These are phyloP conservation scores for Castanea crenata DNA, from an alignment of 306 rosid species.

Conservation along the genomic window DNA sequence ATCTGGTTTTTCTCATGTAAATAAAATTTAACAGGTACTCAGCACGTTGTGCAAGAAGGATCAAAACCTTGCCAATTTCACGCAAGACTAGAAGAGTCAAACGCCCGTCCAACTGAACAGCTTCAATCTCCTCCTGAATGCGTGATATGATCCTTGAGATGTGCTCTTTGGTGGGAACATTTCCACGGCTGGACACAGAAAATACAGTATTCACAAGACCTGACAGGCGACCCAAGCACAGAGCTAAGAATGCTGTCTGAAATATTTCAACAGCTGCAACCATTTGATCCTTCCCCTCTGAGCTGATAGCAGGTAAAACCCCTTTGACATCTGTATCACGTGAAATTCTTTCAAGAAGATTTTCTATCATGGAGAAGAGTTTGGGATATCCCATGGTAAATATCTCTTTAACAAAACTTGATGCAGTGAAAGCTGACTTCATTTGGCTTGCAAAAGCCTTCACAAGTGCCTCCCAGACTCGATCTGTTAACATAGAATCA, in stretches of 20 bases:
- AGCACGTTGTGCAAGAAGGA: conserved; percentile 75
- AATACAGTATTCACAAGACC: conserved; percentile 89
- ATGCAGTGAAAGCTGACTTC: conserved; percentile 97
- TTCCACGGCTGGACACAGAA: conserved; percentile 93
- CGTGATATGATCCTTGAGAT: conserved; percentile 77
- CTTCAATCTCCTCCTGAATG: conserved; percentile 92
- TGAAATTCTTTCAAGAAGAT: conserved; percentile 89
- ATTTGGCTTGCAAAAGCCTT: conserved; percentile 93
- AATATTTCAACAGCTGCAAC: conserved; percentile 84
- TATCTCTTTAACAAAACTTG: conserved; percentile 94
- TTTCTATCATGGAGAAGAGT: conserved; percentile 87
- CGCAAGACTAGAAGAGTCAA: conserved; percentile 94
- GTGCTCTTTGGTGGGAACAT: conserved; percentile 91
- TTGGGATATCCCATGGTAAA: conserved; percentile 93
- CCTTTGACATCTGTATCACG: conserved; percentile 94
- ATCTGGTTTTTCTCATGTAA: not conserved
- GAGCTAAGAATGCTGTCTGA: conserved; percentile 88
- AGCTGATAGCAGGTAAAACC: conserved; percentile 82
- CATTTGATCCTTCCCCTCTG: conserved; percentile 76
- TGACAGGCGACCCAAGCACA: conserved; percentile 88
- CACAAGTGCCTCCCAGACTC: conserved; percentile 94
- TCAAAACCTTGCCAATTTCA: conserved; percentile 94
- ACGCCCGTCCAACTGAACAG: conserved; percentile 91
- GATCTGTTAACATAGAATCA: conserved; percentile 78
- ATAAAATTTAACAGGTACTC: conserved; percentile 74